Base-by-base conservation (phyloP, 2,329 filamentous ascomycete genomes). In the Magnaporthales sp. region DNA sequence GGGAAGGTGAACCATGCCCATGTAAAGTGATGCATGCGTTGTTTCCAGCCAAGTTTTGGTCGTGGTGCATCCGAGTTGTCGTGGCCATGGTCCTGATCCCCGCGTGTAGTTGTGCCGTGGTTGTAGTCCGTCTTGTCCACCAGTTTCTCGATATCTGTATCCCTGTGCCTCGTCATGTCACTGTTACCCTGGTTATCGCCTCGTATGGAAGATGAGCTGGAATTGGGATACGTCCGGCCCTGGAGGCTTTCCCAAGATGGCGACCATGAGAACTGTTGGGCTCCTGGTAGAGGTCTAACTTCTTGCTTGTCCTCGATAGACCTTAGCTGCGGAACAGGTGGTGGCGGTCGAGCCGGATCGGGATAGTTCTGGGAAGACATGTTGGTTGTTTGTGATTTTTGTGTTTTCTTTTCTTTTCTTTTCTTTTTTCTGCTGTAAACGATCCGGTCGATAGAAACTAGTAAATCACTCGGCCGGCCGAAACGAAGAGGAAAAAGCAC, bases 1-100 rank as follows among this genome's bases (percentile, higher is more conserved):
- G 74, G 74, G 31, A 75, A 68, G 0, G 74, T 75, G 69, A 75
- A 76, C 74, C 74, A 76, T 5, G 74, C 74, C 70, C 75, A 75
- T 4, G 74, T 76, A 62, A 76, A 75, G 66, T 76, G 74, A 46
- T 65, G 38, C 46, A 65, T 46, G n/a, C 63, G 63, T 26, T n/a
- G 9, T 15, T 58, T 54, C 38, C 38, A 58, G 13, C 13, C 13
- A 5, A 65, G 63, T n/a, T 65, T 65, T n/a, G 63, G 63, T 46
- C 63, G 26, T 8, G 22, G 22, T n/a, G 8, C 62, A 24, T 64
- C 19, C 2, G 30, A 7, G 32, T 54, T 26, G 31, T 1, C 15
- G 62, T 64, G 62, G 0, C 54, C 54, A 26, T 58, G 54, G 15
- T 26, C 3, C 5, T 58, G 54, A 13, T 26, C 54, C 9, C 24